Evolutionary conservation across 2,329 filamentous ascomycete genomes (phyloP).

Genomic region (Colletotrichum tabaci): DNA sequence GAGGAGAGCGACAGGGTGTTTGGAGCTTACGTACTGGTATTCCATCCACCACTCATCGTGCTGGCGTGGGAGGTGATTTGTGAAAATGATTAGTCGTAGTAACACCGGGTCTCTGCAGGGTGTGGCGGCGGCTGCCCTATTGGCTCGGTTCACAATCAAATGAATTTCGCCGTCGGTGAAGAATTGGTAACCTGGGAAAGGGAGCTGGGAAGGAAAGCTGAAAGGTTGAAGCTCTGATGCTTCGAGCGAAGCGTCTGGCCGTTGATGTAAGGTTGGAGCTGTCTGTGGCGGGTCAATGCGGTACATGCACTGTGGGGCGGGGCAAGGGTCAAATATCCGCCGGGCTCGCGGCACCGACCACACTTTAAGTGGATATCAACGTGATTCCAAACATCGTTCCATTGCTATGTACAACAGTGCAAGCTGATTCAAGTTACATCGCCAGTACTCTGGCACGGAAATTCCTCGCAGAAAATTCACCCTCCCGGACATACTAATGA

Average conservation of each 20-base stretch:
- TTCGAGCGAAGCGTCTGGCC: background rate
- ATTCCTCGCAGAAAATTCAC: background rate
- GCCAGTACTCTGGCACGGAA: slow-evolving; percentile 17
- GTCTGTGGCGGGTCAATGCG: slow-evolving; percentile 27
- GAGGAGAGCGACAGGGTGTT: slow-evolving; percentile 18
- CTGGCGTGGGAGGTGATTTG: background rate
- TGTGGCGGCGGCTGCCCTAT: background rate
- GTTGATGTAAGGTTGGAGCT: slow-evolving; percentile 37
- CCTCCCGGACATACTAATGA: background rate
- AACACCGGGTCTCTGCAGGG: background rate
- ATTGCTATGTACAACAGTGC: slow-evolving; percentile 37
- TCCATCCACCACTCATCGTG: slow-evolving; percentile 88
- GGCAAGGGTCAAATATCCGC: slow-evolving; percentile 40
- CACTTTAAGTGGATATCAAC: background rate
- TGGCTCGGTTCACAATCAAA: background rate
- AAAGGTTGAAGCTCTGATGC: slow-evolving; percentile 6
- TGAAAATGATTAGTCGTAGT: background rate
- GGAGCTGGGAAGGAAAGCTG: background rate
- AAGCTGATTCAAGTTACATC: slow-evolving; percentile 12
- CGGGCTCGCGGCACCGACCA: background rate
- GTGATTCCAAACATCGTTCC: slow-evolving; percentile 1
- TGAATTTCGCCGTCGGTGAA: background rate
- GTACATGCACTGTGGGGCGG: background rate
- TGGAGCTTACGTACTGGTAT: slow-evolving; percentile 76
- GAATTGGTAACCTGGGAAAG: slow-evolving; percentile 33